Conservation (phyloP, 768 basidiomycete genomes). For the Lactarius sp. region DNA sequence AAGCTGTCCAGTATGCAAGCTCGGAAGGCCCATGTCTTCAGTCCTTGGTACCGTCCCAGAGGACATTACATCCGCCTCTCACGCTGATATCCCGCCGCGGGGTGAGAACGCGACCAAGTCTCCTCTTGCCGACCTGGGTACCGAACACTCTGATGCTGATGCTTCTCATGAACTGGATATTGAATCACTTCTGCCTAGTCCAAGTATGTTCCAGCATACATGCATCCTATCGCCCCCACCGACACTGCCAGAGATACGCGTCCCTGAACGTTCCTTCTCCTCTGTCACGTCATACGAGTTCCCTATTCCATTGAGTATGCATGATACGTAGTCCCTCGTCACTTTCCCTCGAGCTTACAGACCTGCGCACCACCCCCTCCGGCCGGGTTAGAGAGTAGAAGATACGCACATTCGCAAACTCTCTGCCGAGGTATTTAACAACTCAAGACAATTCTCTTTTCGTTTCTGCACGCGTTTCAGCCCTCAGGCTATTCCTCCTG, state of each 20-base stretch:
- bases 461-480: too few relatives aligned
- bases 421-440: too few relatives aligned
- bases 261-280: slow-evolving; percentile 44
- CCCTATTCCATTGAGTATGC: slow-evolving; percentile 25
- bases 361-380: slow-evolving; percentile 25
- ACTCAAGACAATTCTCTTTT: too few relatives aligned
- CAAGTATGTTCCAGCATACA: slow-evolving; percentile 33
- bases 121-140: slow-evolving; percentile 31
- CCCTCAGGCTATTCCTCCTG: too few relatives aligned
- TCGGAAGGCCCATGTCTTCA: slow-evolving; percentile 36
- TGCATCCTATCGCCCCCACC: slow-evolving; percentile 50
- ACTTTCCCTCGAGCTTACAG: slow-evolving; percentile 24
- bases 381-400: slow-evolving; percentile 2
- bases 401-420: too few relatives aligned
- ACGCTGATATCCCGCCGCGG: neutral
- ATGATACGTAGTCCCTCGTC: slow-evolving; percentile 27
- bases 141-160: neutral
- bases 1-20: slow-evolving; percentile 26
- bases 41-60: slow-evolving; percentile 27
- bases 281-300: slow-evolving; percentile 29
- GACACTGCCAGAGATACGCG: slow-evolving; percentile 47
- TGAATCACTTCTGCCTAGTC: slow-evolving; percentile 30
- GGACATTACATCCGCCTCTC: slow-evolving; percentile 1
- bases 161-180: slow-evolving; percentile 18
- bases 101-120: slow-evolving; percentile 25